These are phyloP conservation scores for Echinochloa phyllopogon DNA, from an alignment of 176 grass and related monocot species.

Conservation along the genomic window DNA sequence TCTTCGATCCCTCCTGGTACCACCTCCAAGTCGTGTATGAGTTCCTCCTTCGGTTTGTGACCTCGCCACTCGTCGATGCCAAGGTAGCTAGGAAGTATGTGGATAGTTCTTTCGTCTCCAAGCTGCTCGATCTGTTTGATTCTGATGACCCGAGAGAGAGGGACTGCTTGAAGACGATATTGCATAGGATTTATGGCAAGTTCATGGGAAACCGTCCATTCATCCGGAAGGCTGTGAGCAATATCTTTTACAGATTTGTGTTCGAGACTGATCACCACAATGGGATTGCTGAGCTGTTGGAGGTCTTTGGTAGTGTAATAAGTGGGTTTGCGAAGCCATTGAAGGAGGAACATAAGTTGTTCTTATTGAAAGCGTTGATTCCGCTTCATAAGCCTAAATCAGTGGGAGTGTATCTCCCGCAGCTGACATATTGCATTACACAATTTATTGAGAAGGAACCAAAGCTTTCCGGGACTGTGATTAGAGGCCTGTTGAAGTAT, in stretches of 20 bases:
- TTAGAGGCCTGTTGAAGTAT: slow-evolving; percentile 85
- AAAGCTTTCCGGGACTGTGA: slow-evolving; percentile 74
- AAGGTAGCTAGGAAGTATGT: slow-evolving; percentile 92
- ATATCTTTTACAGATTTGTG: slow-evolving; percentile 83
- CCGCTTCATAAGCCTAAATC: slow-evolving; percentile 83
- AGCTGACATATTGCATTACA: slow-evolving; percentile 86
- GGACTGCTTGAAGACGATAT: slow-evolving; percentile 79
- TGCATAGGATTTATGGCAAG: slow-evolving; percentile 86
- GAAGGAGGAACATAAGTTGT: slow-evolving; percentile 93
- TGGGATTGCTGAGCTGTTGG: slow-evolving; percentile 82
- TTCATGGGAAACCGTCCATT: slow-evolving; percentile 86
- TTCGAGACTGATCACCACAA: slow-evolving; percentile 84
- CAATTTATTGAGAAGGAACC: slow-evolving; percentile 96
- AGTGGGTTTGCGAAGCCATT: slow-evolving; percentile 90
- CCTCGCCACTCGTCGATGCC: slow-evolving; percentile 75
- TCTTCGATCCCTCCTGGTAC: slow-evolving; percentile 93
- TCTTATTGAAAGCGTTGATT: slow-evolving; percentile 79
- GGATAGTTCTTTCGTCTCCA: slow-evolving; percentile 74
- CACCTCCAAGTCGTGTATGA: slow-evolving; percentile 95
- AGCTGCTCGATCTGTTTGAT: slow-evolving; percentile 89
- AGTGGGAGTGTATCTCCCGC: slow-evolving; percentile 75
- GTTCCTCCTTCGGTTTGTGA: slow-evolving; percentile 84
- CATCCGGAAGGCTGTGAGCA: slow-evolving; percentile 87
- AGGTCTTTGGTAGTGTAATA: slow-evolving; percentile 90
- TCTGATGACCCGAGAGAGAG: slow-evolving; percentile 95